These are phyloP conservation scores for Fraxinus pennsylvanica DNA, from an alignment of 257 asterid species.

Conservation along the genomic window DNA sequence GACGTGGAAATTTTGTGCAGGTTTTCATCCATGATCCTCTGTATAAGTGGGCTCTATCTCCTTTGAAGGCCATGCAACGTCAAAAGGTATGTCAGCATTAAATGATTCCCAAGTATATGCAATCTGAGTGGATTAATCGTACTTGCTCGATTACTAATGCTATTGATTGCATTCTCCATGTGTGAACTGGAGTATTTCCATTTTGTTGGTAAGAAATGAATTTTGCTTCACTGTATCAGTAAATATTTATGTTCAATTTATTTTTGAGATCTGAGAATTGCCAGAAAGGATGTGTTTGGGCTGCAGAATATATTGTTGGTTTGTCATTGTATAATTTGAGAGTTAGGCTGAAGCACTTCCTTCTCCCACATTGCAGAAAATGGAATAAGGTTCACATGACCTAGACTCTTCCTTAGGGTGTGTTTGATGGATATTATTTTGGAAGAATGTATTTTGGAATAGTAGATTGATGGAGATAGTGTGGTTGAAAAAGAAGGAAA, in stretches of 20 bases:
- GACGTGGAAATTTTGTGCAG: constrained; percentile 43
- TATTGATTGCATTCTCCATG: neutral
- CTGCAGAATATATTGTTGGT: neutral
- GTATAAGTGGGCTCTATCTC: constrained; percentile 97
- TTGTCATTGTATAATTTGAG: neutral
- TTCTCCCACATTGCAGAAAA: neutral
- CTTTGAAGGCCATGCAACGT: constrained; percentile 95
- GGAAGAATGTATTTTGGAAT: too few relatives aligned
- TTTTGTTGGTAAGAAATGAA: neutral
- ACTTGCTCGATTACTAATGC: neutral
- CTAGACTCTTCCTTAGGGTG: neutral
- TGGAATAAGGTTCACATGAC: neutral
- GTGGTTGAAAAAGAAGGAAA: too few relatives aligned
- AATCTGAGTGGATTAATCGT: constrained; percentile 1
- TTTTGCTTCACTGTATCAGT: neutral
- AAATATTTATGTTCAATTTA: neutral
- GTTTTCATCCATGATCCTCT: constrained; percentile 97
- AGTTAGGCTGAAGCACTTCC: neutral
- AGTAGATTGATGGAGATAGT: too few relatives aligned
- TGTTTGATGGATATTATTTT: too few relatives aligned
- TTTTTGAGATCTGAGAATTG: neutral
- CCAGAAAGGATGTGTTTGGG: neutral
- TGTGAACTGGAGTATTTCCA: neutral
- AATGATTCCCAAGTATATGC: constrained; percentile 12
- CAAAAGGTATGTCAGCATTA: constrained; percentile 65